Conservation (phyloP, 192 early-diverging fungal genomes). For the Helicostylum pulchrum region DNA sequence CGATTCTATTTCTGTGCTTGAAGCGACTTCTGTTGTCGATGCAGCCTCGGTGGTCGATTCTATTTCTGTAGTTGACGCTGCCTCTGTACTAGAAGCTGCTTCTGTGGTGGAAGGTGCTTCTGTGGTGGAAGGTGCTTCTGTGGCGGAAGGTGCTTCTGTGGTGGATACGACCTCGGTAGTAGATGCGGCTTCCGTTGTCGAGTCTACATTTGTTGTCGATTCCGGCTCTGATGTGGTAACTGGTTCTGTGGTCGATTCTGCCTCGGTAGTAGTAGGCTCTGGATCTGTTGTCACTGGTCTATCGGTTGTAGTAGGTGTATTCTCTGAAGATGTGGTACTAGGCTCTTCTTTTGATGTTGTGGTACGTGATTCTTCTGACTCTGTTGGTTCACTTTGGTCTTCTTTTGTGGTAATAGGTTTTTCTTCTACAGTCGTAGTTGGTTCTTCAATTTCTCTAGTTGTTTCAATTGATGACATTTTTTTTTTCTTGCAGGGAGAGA, state of each 20-base stretch:
- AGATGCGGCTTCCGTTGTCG: not conserved
- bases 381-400: not conserved
- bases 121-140: not conserved
- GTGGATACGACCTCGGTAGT: not conserved
- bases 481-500: not conserved
- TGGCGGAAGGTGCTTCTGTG: not conserved
- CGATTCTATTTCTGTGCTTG: no score
- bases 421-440: not conserved
- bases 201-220: no score
- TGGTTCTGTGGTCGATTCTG: not conserved
- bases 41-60: not conserved
- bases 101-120: not conserved
- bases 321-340: not conserved
- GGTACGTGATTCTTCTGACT: not conserved
- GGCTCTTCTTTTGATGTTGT: not conserved
- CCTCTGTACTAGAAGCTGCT: not conserved
- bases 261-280: not conserved
- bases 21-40: not conserved
- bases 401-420: not conserved
- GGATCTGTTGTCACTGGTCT: not conserved
- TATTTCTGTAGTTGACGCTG: not conserved
- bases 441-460: not conserved
- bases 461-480: not conserved
- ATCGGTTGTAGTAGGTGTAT: conserved; percentile 2
- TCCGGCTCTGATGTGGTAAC: not conserved